A percentile compares a stretch with the other conserved stretches of the same genome.
These are phyloP conservation scores for Neofusicoccum ribis DNA, from an alignment of 2,329 filamentous ascomycete genomes.

Conservation along the genomic window DNA sequence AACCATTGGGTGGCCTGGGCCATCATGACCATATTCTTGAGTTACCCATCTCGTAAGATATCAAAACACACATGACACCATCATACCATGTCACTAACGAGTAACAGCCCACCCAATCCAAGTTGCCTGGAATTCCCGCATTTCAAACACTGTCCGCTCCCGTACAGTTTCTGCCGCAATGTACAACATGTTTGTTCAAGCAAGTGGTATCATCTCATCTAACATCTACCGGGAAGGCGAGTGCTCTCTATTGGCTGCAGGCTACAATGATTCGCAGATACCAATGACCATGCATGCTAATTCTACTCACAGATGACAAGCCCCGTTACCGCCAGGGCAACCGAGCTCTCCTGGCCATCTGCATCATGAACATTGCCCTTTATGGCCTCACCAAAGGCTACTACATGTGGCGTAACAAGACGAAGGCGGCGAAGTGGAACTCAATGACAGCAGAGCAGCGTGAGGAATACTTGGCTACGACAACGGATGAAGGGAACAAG, in stretches of 20 bases:
- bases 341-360: slow-evolving; percentile 30
- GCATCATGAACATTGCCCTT: slow-evolving; percentile 32
- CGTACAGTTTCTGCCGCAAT: slow-evolving; percentile 25
- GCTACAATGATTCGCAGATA: background rate
- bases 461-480: slow-evolving; percentile 35
- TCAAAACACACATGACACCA: background rate
- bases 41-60: slow-evolving; percentile 35
- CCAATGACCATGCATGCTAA: background rate
- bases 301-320: slow-evolving; percentile 22
- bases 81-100: slow-evolving; percentile 27
- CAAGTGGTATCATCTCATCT: slow-evolving; percentile 26
- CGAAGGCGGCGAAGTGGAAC: slow-evolving; percentile 34
- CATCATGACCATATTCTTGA: slow-evolving; percentile 45
- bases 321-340: slow-evolving; percentile 28
- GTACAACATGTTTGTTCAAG: slow-evolving; percentile 35
- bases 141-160: slow-evolving; percentile 23
- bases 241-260: background rate
- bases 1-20: slow-evolving; percentile 47
- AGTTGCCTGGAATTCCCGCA: slow-evolving; percentile 47
- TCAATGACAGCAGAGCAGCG: slow-evolving; percentile 40
- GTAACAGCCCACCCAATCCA: slow-evolving; percentile 43
- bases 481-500: slow-evolving; percentile 40
- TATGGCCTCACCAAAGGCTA: slow-evolving; percentile 34
- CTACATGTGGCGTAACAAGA: slow-evolving; percentile 34
- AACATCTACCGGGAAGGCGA: slow-evolving; percentile 28